phyloP scores from a whole-genome alignment of 805 yeast species.

The Zygosaccharomyces lentus region DNA sequence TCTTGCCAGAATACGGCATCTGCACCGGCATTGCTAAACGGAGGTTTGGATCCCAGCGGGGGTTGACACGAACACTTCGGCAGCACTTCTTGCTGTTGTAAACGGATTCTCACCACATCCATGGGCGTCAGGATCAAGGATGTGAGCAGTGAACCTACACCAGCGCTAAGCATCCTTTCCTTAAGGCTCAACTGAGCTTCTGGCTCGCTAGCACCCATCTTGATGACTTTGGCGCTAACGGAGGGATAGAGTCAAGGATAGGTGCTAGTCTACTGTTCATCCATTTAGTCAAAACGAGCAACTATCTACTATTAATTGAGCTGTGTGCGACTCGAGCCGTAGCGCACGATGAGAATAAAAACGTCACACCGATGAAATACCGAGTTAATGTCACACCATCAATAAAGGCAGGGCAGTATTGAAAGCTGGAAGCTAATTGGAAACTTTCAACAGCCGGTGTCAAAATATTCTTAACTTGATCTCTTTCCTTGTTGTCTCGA shows the following conservation, averaged over 20 bases:
- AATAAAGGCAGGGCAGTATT: too few relatives aligned
- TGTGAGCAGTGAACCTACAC: conserved; percentile 68
- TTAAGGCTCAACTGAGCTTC: conserved; percentile 26
- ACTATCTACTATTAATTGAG: not conserved
- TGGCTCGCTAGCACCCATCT: conserved; percentile 7
- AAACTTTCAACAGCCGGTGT: too few relatives aligned
- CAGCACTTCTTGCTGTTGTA: conserved; percentile 71
- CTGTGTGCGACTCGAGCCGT: conserved; percentile 2
- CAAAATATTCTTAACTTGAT: too few relatives aligned
- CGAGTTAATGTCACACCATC: too few relatives aligned
- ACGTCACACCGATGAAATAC: not conserved
- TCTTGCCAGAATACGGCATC: conserved; percentile 32
- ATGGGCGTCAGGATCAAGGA: conserved; percentile 72
- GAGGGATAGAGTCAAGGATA: too few relatives aligned
- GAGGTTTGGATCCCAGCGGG: conserved; percentile 34
- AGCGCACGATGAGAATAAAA: conserved; percentile 1
- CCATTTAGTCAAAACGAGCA: not conserved
- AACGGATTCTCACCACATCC: conserved; percentile 71
- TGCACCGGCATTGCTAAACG: conserved; percentile 28
- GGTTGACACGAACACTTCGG: conserved; percentile 38
- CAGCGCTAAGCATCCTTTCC: conserved; percentile 75
- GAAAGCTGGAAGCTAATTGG: too few relatives aligned
- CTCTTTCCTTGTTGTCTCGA: too few relatives aligned
- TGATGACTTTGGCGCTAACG: not conserved
- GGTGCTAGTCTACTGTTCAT: too few relatives aligned